Evolutionary conservation across 2,329 filamentous ascomycete genomes (phyloP).

Genomic region (Penicillium sp.): DNA sequence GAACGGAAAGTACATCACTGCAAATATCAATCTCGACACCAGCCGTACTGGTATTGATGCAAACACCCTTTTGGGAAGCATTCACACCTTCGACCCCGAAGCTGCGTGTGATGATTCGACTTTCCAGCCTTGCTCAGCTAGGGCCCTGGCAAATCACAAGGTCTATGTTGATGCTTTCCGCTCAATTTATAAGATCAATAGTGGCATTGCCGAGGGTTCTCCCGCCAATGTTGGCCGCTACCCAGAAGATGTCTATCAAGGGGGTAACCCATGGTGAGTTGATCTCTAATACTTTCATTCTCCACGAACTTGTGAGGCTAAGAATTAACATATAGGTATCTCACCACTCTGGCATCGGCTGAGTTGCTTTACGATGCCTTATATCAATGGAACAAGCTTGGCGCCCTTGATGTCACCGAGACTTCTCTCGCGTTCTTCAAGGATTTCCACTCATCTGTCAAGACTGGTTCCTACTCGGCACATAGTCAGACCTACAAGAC

Average conservation of each 20-base stretch:
- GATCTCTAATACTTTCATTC: background rate
- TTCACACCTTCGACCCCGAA: conserved; percentile 68
- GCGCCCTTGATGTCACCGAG: conserved; percentile 63
- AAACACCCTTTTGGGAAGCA: conserved; percentile 67
- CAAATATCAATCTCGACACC: conserved; percentile 59
- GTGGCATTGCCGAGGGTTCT: conserved; percentile 58
- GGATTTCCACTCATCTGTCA: conserved; percentile 59
- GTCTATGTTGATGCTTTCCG: conserved; percentile 74
- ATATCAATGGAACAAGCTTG: conserved; percentile 67
- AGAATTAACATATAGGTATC: conserved; percentile 54
- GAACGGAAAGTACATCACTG: conserved; percentile 49
- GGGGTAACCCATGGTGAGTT: conserved; percentile 65
- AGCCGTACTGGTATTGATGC: conserved; percentile 70
- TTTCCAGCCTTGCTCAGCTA: conserved; percentile 73
- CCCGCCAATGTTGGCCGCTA: conserved; percentile 68
- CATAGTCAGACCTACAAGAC: conserved; percentile 42
- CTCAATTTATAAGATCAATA: conserved; percentile 68
- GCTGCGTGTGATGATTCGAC: conserved; percentile 67
- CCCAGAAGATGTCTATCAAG: conserved; percentile 71
- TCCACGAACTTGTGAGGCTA: background rate
- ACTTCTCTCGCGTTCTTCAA: conserved; percentile 71
- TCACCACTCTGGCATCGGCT: conserved; percentile 71
- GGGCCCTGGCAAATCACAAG: conserved; percentile 72
- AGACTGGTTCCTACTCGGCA: conserved; percentile 64
- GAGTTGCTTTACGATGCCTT: conserved; percentile 77